These are phyloP conservation scores for Aspergillus cejpii DNA, from an alignment of 2,329 filamentous ascomycete genomes.

Conservation along the genomic window DNA sequence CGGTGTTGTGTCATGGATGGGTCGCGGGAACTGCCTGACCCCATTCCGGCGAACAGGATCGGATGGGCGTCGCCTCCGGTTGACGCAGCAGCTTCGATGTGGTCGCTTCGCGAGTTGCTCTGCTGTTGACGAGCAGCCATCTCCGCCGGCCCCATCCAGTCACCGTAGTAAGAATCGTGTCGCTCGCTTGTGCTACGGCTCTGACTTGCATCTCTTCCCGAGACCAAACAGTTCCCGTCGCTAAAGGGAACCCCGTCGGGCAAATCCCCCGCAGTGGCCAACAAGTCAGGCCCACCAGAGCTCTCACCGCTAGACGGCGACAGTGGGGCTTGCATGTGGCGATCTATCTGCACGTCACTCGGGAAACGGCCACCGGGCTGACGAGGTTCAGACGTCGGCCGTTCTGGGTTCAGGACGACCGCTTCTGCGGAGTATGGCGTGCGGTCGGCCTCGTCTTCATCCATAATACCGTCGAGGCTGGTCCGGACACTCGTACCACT, in stretches of 20 bases:
- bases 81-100: slow-evolving; percentile 2
- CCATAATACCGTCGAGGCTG: slow-evolving; percentile 69
- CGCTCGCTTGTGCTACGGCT: slow-evolving; percentile 13
- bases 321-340: slow-evolving; percentile 71
- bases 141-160: slow-evolving; percentile 49
- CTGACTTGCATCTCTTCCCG: slow-evolving; percentile 13
- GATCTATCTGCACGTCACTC: slow-evolving; percentile 82
- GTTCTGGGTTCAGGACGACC: slow-evolving; percentile 33
- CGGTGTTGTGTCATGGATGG: slow-evolving; percentile 8
- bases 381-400: slow-evolving; percentile 45
- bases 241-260: slow-evolving; percentile 41
- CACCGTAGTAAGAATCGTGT: slow-evolving; percentile 43
- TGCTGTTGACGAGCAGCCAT: slow-evolving; percentile 17
- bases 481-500: slow-evolving; percentile 58
- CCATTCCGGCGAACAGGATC: slow-evolving; percentile 14
- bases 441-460: slow-evolving; percentile 64
- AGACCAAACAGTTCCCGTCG: slow-evolving; percentile 33
- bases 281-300: slow-evolving; percentile 59
- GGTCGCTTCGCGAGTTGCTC: slow-evolving; percentile 3
- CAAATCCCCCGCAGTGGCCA: slow-evolving; percentile 53
- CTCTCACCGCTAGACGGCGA: slow-evolving; percentile 76
- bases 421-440: slow-evolving; percentile 58
- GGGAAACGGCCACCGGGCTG: slow-evolving; percentile 95
- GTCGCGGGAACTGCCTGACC: slow-evolving; percentile 12
- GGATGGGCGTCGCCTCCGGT: slow-evolving; percentile 11